These are phyloP conservation scores for Rossbeevera mucosa DNA, from an alignment of 768 basidiomycete species.

Conservation along the genomic window DNA sequence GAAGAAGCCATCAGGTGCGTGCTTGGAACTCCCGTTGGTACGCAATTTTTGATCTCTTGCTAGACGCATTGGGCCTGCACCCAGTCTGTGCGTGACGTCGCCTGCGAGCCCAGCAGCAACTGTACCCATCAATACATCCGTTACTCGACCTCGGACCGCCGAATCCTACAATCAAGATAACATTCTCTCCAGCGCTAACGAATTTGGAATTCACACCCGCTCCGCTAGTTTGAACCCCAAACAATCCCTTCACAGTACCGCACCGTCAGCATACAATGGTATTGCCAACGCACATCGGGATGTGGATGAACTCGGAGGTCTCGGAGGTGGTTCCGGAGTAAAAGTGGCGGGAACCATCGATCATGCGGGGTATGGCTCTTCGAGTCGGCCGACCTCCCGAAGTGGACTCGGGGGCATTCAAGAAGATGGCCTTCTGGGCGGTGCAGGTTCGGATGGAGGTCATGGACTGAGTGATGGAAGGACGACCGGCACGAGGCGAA, in stretches of 20 bases:
- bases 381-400: constrained; percentile 11
- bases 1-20: constrained; percentile 57
- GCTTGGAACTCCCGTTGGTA: background rate
- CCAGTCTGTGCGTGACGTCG: constrained; percentile 34
- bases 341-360: constrained; percentile 21
- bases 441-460: constrained; percentile 3
- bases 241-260: constrained; percentile 28
- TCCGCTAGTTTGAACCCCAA: constrained; percentile 10
- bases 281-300: constrained; percentile 9
- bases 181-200: constrained; percentile 6
- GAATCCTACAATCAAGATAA: constrained; percentile 17
- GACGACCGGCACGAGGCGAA: constrained; percentile 17
- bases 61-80: constrained; percentile 49
- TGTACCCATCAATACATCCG: constrained; percentile 25
- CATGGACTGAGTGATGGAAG: constrained; percentile 8
- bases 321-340: constrained; percentile 9
- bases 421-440: constrained; percentile 11
- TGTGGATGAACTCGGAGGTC: constrained; percentile 20
- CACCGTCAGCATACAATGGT: constrained; percentile 23
- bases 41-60: background rate
- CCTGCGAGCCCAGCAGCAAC: constrained; percentile 29
- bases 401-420: constrained; percentile 24
- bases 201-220: constrained; percentile 6
- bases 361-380: constrained; percentile 25
- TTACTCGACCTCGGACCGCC: constrained; percentile 19